Conservation (phyloP, 2,329 filamentous ascomycete genomes). For the Lecanoromycetidae sp. region DNA sequence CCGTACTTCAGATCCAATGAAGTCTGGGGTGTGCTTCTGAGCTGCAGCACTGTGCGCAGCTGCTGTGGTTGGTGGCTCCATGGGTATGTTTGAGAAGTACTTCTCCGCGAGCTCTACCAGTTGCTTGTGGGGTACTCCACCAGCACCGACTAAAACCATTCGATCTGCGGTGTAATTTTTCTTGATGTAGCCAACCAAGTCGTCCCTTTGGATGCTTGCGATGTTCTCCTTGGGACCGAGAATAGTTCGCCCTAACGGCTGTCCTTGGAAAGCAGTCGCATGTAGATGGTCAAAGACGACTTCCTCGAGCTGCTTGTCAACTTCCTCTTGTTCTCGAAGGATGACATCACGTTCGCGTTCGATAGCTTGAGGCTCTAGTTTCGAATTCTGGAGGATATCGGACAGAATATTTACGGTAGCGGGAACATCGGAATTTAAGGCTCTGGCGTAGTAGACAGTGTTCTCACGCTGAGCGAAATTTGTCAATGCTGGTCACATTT, state of each 20-base stretch:
- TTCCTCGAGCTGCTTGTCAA: conserved; percentile 99
- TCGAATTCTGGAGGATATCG: conserved; percentile 98
- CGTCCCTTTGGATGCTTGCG: conserved; percentile 80
- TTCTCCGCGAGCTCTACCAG: conserved; percentile 94
- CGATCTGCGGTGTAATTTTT: conserved; percentile 99
- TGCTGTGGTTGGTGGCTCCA: conserved; percentile 60
- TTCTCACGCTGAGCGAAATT: conserved; percentile 66
- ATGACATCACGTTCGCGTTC: conserved; percentile 98
- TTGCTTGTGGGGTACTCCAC: conserved; percentile 85
- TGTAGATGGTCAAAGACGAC: conserved; percentile 99
- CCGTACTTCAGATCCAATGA: conserved; percentile 90
- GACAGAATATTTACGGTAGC: conserved; percentile 95
- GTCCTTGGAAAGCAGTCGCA: conserved; percentile 92
- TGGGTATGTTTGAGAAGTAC: conserved; percentile 74
- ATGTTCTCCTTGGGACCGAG: conserved; percentile 98
- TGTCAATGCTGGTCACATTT: conserved; percentile 12
- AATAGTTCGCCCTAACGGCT: conserved; percentile 94
- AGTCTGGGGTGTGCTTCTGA: conserved; percentile 79
- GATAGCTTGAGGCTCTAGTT: conserved; percentile 83
- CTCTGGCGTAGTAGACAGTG: conserved; percentile 99
- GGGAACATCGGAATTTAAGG: conserved; percentile 95
- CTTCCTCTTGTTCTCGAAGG: conserved; percentile 95
- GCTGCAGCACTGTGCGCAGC: conserved; percentile 59
- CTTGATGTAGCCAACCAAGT: conserved; percentile 94
- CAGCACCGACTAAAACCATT: conserved; percentile 95